Conservation (phyloP, 306 rosid species). For the Prunus fruticosa region DNA sequence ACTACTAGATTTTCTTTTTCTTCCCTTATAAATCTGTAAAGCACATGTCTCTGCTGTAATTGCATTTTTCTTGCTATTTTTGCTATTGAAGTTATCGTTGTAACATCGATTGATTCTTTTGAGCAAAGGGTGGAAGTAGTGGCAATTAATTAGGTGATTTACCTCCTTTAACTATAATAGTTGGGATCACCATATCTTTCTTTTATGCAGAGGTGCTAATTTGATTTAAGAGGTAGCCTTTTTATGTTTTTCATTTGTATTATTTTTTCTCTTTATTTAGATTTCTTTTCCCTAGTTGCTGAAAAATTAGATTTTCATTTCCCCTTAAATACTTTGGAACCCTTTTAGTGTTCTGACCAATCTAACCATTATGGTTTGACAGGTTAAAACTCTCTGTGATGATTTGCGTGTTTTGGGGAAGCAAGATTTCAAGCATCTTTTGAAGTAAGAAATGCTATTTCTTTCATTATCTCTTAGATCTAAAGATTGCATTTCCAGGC, state of each 20-base stretch:
- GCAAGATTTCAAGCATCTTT: slow-evolving; percentile 56
- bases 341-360: slow-evolving; percentile 5
- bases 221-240: slow-evolving; percentile 73
- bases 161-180: background rate
- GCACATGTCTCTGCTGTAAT: background rate
- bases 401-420: slow-evolving; percentile 89
- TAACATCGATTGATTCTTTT: background rate
- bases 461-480: background rate
- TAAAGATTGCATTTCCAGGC: background rate
- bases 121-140: background rate
- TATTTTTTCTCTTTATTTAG: background rate
- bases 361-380: slow-evolving; percentile 26
- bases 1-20: too few relatives aligned
- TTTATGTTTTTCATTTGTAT: background rate
- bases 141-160: background rate
- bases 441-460: slow-evolving; percentile 37
- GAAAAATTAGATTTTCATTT: background rate
- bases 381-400: slow-evolving; percentile 83
- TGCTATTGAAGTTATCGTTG: background rate
- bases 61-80: background rate
- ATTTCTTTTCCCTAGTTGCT: background rate
- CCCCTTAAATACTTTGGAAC: background rate
- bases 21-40: background rate
- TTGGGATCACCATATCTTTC: background rate
- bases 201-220: too few relatives aligned